Evolutionary conservation across 2,329 filamentous ascomycete genomes (phyloP).

Genomic region (Penicillium sp.): DNA sequence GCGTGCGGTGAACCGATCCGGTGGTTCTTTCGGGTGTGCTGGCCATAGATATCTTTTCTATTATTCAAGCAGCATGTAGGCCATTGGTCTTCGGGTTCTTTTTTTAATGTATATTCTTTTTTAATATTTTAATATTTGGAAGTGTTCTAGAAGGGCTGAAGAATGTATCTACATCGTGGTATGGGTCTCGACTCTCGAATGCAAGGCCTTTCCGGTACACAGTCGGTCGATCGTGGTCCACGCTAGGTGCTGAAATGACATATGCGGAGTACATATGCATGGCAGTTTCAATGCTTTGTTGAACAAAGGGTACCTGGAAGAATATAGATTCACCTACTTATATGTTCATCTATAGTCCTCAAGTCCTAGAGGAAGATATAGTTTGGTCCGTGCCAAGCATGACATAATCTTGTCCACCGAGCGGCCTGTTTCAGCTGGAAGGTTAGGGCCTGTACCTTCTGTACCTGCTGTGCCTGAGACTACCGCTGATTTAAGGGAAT

Average conservation of each 20-base stretch:
- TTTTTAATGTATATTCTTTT: background rate
- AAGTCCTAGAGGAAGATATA: no score
- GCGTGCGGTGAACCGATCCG: conserved; percentile 37
- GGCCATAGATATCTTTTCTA: conserved; percentile 1
- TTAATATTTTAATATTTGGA: background rate
- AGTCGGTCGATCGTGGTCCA: no score
- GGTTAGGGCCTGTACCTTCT: no score
- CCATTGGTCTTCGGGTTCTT: background rate
- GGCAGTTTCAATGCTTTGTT: no score
- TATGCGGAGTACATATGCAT: no score
- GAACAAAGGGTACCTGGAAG: no score
- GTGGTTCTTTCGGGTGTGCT: conserved; percentile 6
- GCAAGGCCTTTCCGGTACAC: background rate
- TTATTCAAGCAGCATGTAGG: background rate
- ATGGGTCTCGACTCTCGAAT: background rate
- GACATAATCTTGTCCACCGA: no score
- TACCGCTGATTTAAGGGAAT: background rate
- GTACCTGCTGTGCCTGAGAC: background rate
- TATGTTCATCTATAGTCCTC: no score
- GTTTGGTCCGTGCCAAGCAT: no score
- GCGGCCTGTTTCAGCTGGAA: no score
- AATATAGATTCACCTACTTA: no score
- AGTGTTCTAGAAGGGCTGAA: background rate
- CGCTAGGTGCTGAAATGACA: no score
- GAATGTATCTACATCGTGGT: background rate